These are phyloP conservation scores for Podospora pseudoanserina DNA, from an alignment of 495 filamentous ascomycete species.

Conservation along the genomic window DNA sequence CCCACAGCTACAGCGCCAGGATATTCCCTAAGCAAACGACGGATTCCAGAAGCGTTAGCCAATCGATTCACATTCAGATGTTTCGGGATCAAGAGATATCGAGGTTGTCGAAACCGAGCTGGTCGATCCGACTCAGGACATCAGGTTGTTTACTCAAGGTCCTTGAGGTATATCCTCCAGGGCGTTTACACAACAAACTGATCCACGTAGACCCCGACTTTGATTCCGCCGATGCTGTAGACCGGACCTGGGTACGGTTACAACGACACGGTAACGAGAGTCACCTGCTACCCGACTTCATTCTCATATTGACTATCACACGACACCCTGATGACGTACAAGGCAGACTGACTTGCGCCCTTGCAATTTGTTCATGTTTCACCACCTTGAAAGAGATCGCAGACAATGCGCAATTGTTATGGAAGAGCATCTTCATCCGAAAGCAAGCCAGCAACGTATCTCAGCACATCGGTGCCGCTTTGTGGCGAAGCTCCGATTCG, in stretches of 20 bases:
- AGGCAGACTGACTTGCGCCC: no score
- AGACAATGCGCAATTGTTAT: background rate
- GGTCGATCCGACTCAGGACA: background rate
- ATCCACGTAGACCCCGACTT: background rate
- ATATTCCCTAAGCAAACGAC: background rate
- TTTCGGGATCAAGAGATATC: background rate
- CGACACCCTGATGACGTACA: background rate
- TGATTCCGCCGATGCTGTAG: background rate
- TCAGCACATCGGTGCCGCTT: background rate
- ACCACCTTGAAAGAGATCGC: background rate
- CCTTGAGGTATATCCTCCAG: background rate
- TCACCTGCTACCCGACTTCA: background rate
- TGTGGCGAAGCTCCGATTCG: background rate
- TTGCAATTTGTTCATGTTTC: background rate
- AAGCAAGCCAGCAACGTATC: background rate
- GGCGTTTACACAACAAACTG: background rate
- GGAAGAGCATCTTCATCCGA: background rate
- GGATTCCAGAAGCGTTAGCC: background rate
- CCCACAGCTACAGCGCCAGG: background rate
- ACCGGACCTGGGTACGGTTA: constrained; percentile 1
- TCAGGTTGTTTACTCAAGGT: background rate
- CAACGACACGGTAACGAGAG: background rate
- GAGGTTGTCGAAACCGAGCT: background rate
- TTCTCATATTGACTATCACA: background rate
- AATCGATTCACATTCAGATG: constrained; percentile 1